phyloP scores from a whole-genome alignment of 2,329 filamentous ascomycete genomes.

The Metarhizium robertsii region DNA sequence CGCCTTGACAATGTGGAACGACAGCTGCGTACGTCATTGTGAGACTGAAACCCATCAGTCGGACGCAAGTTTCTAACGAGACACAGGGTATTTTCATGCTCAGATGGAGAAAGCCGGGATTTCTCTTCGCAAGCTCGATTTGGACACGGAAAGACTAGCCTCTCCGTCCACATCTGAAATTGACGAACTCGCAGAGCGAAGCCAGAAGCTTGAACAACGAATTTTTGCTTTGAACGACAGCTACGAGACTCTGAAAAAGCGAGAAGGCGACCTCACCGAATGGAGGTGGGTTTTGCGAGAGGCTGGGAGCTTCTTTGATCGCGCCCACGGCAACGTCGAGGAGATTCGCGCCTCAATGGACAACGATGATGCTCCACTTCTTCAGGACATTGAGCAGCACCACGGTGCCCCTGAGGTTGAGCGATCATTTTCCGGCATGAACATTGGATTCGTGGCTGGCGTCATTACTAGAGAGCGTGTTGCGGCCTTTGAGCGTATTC shows the following conservation, averaged over 20 bases:
- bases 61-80: constrained; percentile 18
- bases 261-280: constrained; percentile 92
- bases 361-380: constrained; percentile 84
- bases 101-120: constrained; percentile 95
- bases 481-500: constrained; percentile 89
- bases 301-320: constrained; percentile 94
- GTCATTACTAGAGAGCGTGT: constrained; percentile 91
- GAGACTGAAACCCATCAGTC: constrained; percentile 4
- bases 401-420: constrained; percentile 58
- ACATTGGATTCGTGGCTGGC: constrained; percentile 96
- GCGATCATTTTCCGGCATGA: constrained; percentile 91
- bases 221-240: constrained; percentile 91
- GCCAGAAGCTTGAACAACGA: constrained; percentile 85
- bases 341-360: constrained; percentile 88
- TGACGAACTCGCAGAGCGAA: constrained; percentile 86
- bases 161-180: constrained; percentile 90
- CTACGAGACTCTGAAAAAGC: constrained; percentile 96
- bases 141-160: constrained; percentile 79
- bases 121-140: constrained; percentile 77
- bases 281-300: constrained; percentile 98
- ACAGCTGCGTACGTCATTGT: constrained; percentile 68
- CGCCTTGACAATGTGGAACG: constrained; percentile 96
- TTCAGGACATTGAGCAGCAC: constrained; percentile 87
- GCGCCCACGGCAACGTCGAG: constrained; percentile 91
- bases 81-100: constrained; percentile 75